Conservation (phyloP, 805 yeast species). For the Suhomyces sp. region DNA sequence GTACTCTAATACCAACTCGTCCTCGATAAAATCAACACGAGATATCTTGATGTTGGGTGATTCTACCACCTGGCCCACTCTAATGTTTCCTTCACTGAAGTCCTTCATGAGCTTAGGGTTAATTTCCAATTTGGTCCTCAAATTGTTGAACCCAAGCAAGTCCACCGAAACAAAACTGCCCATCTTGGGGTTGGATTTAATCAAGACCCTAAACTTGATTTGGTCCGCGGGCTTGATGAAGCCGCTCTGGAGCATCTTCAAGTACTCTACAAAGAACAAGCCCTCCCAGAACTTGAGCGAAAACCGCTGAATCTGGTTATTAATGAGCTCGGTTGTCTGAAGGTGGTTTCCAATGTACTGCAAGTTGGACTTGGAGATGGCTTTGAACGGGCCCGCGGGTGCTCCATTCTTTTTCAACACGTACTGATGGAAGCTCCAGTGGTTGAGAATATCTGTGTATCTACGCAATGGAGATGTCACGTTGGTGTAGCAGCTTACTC, state of each 20-base stretch:
- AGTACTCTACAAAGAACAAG: constrained; percentile 29
- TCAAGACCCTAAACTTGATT: constrained; percentile 22
- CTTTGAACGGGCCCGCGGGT: not conserved
- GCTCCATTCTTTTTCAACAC: constrained; percentile 2
- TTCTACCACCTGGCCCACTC: constrained; percentile 22
- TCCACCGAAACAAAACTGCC: constrained; percentile 26
- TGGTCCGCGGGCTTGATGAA: constrained; percentile 11
- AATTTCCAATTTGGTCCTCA: constrained; percentile 22
- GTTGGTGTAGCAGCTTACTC: constrained; percentile 60
- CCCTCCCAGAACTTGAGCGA: constrained; percentile 39
- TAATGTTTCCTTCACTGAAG: constrained; percentile 17
- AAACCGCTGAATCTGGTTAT: constrained; percentile 20
- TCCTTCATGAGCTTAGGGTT: constrained; percentile 16
- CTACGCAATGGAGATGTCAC: constrained; percentile 54
- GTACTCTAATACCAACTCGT: constrained; percentile 25
- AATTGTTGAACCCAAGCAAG: constrained; percentile 22
- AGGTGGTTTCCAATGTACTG: constrained; percentile 25
- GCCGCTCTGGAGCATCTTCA: constrained; percentile 14
- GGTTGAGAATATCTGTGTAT: constrained; percentile 49
- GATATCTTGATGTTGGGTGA: constrained; percentile 17
- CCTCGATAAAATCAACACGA: constrained; percentile 35
- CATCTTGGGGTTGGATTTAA: constrained; percentile 22
- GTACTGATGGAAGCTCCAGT: constrained; percentile 50
- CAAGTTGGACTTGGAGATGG: constrained; percentile 1
- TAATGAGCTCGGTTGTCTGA: constrained; percentile 30